phyloP scores from a whole-genome alignment of 2,329 filamentous ascomycete species.

The Aphanocladium album region DNA sequence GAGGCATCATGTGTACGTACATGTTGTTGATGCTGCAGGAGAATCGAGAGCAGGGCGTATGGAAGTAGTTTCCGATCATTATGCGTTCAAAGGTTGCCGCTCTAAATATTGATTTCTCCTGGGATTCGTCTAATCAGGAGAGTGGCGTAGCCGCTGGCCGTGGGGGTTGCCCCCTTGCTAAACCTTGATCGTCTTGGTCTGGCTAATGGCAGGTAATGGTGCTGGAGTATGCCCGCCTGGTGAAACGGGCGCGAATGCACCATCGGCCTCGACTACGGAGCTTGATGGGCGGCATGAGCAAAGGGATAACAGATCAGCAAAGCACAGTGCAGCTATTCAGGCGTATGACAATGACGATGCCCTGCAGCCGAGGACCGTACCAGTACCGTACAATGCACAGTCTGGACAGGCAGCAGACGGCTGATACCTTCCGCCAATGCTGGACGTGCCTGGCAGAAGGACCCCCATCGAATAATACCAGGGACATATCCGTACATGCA shows the following conservation, averaged over 20 bases:
- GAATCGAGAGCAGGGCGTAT: background rate
- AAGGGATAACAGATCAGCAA: conserved; percentile 6
- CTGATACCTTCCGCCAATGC: background rate
- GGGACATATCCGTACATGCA: background rate
- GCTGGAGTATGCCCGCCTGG: background rate
- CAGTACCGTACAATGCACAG: too few species aligned
- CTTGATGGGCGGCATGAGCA: background rate
- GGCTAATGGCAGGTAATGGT: background rate
- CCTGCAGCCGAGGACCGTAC: background rate
- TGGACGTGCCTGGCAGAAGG: background rate
- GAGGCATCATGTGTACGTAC: background rate
- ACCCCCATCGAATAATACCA: background rate
- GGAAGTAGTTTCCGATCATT: too few species aligned
- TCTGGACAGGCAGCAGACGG: background rate
- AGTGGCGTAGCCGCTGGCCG: background rate
- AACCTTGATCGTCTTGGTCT: background rate
- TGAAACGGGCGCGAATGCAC: background rate
- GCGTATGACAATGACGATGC: background rate
- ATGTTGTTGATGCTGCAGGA: background rate
- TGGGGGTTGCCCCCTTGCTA: background rate
- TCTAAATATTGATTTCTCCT: background rate
- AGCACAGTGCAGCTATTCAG: background rate
- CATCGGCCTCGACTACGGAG: background rate
- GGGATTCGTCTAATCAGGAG: background rate
- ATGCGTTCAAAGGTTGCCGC: background rate